phyloP scores from a whole-genome alignment of 768 basidiomycete genomes.

The Candolleomyces aberdarensis region DNA sequence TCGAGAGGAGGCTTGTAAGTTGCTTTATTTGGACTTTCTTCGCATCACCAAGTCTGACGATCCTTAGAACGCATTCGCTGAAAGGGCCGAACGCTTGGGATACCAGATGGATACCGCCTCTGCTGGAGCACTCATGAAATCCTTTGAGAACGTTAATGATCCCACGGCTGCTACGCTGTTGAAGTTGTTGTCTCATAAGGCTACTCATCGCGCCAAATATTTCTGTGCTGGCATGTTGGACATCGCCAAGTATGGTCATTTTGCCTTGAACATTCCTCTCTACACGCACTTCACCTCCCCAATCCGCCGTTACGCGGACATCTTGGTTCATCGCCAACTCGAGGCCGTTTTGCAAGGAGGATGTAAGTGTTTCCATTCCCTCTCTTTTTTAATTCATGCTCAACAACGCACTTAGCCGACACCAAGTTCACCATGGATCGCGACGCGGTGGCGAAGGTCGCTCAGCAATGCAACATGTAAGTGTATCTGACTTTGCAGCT shows the following conservation, averaged over 20 bases:
- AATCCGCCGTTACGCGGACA: conserved; percentile 89
- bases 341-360: conserved; percentile 81
- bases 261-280: conserved; percentile 83
- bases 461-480: conserved; percentile 97
- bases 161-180: conserved; percentile 75
- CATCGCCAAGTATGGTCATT: conserved; percentile 96
- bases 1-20: conserved; percentile 86
- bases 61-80: conserved; percentile 65
- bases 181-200: conserved; percentile 81
- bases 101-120: conserved; percentile 78
- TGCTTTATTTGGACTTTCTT: background rate
- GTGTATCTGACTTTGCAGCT: conserved; percentile 20
- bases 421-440: conserved; percentile 96
- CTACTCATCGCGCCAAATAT: conserved; percentile 95
- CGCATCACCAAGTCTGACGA: conserved; percentile 12
- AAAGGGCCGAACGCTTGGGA: conserved; percentile 82
- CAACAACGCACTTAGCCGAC: conserved; percentile 43
- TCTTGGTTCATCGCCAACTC: conserved; percentile 94
- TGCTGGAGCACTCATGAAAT: conserved; percentile 79
- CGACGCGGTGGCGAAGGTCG: conserved; percentile 95
- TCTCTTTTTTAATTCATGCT: background rate
- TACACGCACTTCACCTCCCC: conserved; percentile 95
- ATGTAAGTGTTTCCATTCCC: conserved; percentile 28
- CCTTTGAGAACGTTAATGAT: conserved; percentile 72
- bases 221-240: conserved; percentile 99